phyloP scores from a whole-genome alignment of 345 rosid genomes.

The Clausena lansium region DNA sequence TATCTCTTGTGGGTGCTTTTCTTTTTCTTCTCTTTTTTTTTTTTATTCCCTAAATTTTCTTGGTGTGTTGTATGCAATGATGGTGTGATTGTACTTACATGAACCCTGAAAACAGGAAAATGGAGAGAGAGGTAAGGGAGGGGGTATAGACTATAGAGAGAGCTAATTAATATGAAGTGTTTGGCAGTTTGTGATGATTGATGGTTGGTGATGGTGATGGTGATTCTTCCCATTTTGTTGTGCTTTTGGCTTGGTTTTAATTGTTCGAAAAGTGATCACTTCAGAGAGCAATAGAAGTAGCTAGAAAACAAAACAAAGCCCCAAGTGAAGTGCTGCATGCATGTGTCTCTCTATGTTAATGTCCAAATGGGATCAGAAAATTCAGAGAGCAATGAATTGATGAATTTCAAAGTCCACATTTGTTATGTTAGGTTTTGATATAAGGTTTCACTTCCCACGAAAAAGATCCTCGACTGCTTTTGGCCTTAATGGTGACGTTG shows the following conservation, averaged over 20 bases:
- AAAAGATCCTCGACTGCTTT: slow-evolving; percentile 36
- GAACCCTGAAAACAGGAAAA: slow-evolving; percentile 8
- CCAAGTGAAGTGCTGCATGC: not conserved
- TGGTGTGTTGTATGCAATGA: slow-evolving; percentile 22
- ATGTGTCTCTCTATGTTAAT: not conserved
- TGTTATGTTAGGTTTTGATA: slow-evolving; percentile 35
- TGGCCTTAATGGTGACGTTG: slow-evolving; percentile 14
- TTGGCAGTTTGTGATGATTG: slow-evolving; percentile 9
- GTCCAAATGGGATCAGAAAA: not conserved
- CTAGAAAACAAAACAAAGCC: slow-evolving; percentile 10
- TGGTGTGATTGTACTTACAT: slow-evolving; percentile 8
- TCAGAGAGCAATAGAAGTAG: not conserved
- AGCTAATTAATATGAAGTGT: not conserved
- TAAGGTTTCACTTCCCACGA: slow-evolving; percentile 61
- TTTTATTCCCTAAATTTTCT: not conserved
- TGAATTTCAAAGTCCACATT: slow-evolving; percentile 7
- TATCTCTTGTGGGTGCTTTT: slow-evolving; percentile 3
- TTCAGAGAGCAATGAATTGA: not conserved
- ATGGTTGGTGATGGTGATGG: slow-evolving; percentile 1
- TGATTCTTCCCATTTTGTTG: not conserved
- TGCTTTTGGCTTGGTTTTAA: not conserved
- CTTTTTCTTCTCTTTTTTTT: slow-evolving; percentile 13
- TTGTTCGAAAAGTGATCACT: slow-evolving; percentile 6
- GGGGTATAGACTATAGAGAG: too few species aligned
- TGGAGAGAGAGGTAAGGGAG: not conserved